Conservation (phyloP, 208 protist species). For the Plasmodiophora brassicae region DNA sequence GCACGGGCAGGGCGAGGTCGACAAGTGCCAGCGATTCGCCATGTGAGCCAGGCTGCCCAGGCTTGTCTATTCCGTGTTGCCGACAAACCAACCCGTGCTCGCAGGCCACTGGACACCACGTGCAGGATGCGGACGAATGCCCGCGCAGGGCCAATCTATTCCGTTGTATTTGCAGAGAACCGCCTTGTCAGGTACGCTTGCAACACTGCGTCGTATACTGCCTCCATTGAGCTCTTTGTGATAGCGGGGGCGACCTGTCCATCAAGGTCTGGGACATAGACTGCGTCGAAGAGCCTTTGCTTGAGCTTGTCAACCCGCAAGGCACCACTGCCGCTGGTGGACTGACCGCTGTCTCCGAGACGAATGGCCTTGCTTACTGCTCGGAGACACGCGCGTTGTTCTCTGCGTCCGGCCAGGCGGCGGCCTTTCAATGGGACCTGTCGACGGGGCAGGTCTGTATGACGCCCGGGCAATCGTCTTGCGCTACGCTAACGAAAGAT, state of each 20-base stretch:
- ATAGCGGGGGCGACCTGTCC: neutral
- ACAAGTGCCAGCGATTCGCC: neutral
- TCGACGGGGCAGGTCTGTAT: neutral
- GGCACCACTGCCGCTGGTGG: neutral
- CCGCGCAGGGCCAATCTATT: neutral
- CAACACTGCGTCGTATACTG: neutral
- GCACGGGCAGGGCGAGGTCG: no score
- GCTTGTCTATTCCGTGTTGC: neutral
- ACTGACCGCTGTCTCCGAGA: neutral
- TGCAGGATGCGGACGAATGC: neutral
- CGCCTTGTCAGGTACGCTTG: neutral
- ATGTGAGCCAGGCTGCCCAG: neutral
- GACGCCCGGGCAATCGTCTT: neutral
- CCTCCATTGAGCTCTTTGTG: neutral
- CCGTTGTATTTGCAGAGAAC: neutral
- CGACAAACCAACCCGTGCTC: neutral
- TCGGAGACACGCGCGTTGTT: neutral
- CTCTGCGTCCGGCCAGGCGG: neutral
- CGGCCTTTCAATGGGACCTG: conserved; percentile 16
- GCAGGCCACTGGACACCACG: neutral
- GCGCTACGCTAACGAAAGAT: neutral
- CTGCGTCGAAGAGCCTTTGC: neutral
- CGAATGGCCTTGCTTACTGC: conserved; percentile 19
- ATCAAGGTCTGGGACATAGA: neutral
- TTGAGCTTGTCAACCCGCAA: neutral